phyloP scores from a whole-genome alignment of 2,329 filamentous ascomycete genomes.

The Fusarium caatingaense region DNA sequence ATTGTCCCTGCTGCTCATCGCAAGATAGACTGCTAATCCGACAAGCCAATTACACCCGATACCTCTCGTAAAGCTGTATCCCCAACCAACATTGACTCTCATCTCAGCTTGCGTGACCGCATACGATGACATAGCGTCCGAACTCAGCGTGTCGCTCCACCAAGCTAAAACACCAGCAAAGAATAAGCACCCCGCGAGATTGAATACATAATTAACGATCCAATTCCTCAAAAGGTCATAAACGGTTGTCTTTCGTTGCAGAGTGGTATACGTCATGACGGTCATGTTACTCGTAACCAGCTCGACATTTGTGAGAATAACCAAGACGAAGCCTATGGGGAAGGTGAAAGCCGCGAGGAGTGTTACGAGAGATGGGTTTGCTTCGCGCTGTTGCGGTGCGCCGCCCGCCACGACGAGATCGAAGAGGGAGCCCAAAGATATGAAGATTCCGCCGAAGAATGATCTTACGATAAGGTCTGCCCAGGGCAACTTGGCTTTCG shows the following conservation, averaged over 20 bases:
- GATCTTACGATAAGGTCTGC: background rate
- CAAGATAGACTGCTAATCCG: accelerated
- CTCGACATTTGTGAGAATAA: background rate
- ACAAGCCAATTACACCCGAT: background rate
- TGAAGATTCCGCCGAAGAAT: background rate
- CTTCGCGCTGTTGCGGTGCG: background rate
- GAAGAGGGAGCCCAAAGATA: background rate
- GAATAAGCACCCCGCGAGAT: background rate
- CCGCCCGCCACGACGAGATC: background rate
- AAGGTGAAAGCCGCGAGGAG: background rate
- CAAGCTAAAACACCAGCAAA: background rate
- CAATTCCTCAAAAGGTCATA: background rate
- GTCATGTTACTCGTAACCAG: background rate
- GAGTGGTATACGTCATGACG: background rate
- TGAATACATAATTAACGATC: background rate
- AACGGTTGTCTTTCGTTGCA: background rate
- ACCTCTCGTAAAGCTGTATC: background rate
- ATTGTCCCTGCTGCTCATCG: background rate
- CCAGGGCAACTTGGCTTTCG: background rate
- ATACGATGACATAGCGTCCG: background rate
- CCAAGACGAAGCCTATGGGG: background rate
- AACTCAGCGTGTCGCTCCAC: background rate
- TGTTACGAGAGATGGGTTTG: background rate
- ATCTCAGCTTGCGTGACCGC: background rate
- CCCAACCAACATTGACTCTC: background rate